Percentiles rank a stretch among this genome's conserved stretches.
phyloP scores from a whole-genome alignment of 2,329 filamentous ascomycete genomes.

The Metarhizium sp. region DNA sequence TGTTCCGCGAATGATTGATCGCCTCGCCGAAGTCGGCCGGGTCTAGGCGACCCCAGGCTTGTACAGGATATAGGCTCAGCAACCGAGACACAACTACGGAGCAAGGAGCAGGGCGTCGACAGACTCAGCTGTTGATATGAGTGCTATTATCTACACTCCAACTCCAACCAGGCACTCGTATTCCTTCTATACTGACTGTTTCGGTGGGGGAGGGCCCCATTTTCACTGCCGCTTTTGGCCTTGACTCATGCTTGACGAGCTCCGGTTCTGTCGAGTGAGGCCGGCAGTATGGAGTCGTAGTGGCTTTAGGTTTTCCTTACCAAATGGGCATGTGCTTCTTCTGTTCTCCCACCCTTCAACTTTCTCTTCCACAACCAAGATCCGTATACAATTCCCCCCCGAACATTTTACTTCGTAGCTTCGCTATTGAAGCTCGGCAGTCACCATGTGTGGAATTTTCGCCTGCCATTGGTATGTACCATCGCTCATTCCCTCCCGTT shows the following conservation, averaged over 20 bases:
- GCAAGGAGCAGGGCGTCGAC: neutral
- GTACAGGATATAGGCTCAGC: no score
- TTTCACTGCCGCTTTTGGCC: slow-evolving; percentile 1
- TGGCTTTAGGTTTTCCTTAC: slow-evolving; percentile 1
- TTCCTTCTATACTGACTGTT: neutral
- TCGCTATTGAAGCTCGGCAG: slow-evolving; percentile 13
- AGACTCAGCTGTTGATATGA: no score
- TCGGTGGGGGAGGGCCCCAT: neutral
- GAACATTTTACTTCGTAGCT: neutral
- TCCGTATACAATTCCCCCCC: neutral
- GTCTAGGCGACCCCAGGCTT: neutral
- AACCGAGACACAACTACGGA: neutral
- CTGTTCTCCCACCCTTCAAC: slow-evolving; percentile 1
- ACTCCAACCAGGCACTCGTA: no score
- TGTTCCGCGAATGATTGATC: slow-evolving; percentile 1
- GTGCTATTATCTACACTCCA: neutral
- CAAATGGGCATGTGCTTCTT: neutral
- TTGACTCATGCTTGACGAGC: slow-evolving; percentile 10
- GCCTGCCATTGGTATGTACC: slow-evolving; percentile 75
- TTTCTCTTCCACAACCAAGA: neutral
- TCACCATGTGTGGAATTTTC: slow-evolving; percentile 92
- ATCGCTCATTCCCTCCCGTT: neutral
- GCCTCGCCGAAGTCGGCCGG: slow-evolving; percentile 13
- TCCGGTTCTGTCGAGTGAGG: neutral
- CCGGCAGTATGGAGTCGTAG: neutral